Base-by-base conservation (phyloP, 2,329 filamentous ascomycete species). In the Berkeleyomyces basicola region DNA sequence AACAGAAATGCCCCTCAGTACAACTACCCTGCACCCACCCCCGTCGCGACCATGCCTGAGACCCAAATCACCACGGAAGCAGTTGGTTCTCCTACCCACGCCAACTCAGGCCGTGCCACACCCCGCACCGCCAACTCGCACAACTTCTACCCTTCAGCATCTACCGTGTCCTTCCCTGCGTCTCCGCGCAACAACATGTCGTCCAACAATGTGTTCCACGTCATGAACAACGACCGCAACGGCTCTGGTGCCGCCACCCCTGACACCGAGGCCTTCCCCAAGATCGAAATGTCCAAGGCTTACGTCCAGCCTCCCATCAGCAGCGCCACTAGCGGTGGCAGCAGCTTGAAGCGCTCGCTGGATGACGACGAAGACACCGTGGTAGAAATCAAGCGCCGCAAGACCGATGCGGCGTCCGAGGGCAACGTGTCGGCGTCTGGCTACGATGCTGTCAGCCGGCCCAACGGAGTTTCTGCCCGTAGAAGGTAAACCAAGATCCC, bases 151-250 rank as follows among this genome's bases (percentile, higher is more conserved):
- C 73, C 80, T 4, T 81, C 81, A 74, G 72, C 81, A 4, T 81
- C 81, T 65, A 78, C 79, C 71, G 72, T 79, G 59, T 85, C 85
- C 36, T 95, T 95, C 74, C 86, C 78, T 71, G 91, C 89, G 0
- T 87, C 91, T 58, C 90, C 90, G 31, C 85, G 90, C 49, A 78
- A 81, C 7, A 76, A 79, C 63, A 78, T 84, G 65, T 80, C 86
- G 3, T 85, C 88, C 0, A 91, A 88, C 77, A 95, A 84, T 70
- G 77, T 96, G 59, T 95, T 95, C 78, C 95, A 85, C 72, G 86
- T 95, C 66, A 90, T 95, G 76, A 91, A 86, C 71, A 90, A 88
- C 70, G 87, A 89, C 65, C 82, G 88, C 36, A 82, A 77, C 58
- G 75, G 78, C 39, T 73, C 82, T 9, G 76, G 81, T 16, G 89